Evolutionary conservation across 129 eudicot species (phyloP), one percentile per base, ranked within the genome.

Genomic region (Oenanthe sinensis): DNA sequence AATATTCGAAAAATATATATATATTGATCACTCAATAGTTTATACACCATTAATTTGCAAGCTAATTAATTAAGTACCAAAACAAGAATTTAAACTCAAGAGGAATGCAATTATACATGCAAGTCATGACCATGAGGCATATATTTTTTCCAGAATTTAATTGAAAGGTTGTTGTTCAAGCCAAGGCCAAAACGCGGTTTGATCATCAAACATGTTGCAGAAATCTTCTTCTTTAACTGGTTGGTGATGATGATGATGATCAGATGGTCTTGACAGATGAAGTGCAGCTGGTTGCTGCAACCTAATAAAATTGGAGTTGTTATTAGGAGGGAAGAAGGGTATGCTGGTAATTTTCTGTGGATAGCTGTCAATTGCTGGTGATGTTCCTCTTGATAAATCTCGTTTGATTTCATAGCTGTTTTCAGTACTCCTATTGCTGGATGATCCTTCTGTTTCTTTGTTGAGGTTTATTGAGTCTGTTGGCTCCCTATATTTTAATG

Each of bases 171-270:
- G 99, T 49, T 87, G 95, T 76, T 96, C 97, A 85, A 92, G 77
- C 99, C 99, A 96, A 47, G 99, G 97, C 99, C 99, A 96, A 85
- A 96, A 90, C 19, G 88, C 97, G 3, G 93, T 83, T 79, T 91
- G 98, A 84, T 95, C 98, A 62, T 96, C 99, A 45, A 96, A 89
- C 96, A 92, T 92, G 79, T 76, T 90, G 86, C 87, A 82, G 83
- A 92, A 83, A 82, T 92, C 84, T 80, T 96, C 99, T 86, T 96
- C 99, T 83, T 96, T 96, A 60, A 87, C 90, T 4, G 86, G 58
- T 40, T 90, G 60, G 19, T 74, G 60, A 7, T 24, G 92, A 75
- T 69, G 42, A 3, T 69, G 42, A 3, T 70, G 44, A 70, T 36
- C 46, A 15, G 43, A 68, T 19, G 45, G 75, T 36, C n/a, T 67